phyloP scores from a whole-genome alignment of 2,329 filamentous ascomycete species.

The Nectriaceae sp. region DNA sequence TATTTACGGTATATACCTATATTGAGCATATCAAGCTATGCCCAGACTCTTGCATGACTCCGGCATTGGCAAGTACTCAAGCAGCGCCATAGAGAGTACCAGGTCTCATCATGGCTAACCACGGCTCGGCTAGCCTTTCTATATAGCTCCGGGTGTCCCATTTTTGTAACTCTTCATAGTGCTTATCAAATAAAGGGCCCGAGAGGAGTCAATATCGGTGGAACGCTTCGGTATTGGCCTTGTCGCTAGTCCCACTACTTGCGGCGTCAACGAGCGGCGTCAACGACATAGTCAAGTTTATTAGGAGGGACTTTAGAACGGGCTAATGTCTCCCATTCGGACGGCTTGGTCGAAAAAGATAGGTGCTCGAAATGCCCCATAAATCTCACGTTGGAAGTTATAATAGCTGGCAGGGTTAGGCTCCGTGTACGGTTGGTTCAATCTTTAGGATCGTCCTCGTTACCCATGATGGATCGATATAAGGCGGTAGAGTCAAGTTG shows the following conservation, averaged over 20 bases:
- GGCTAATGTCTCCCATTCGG: slow-evolving; percentile 22
- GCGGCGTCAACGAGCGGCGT: too few relatives aligned
- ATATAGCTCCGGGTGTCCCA: slow-evolving; percentile 13
- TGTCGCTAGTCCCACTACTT: slow-evolving; percentile 61
- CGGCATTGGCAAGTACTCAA: slow-evolving; percentile 3
- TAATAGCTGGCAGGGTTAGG: slow-evolving; percentile 21
- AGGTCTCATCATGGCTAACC: slow-evolving; percentile 18
- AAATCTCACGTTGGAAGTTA: slow-evolving; percentile 24
- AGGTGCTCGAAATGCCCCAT: slow-evolving; percentile 21
- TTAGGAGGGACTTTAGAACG: slow-evolving; percentile 16
- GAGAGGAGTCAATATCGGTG: slow-evolving; percentile 57
- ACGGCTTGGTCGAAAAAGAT: slow-evolving; percentile 20
- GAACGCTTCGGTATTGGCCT: slow-evolving; percentile 60
- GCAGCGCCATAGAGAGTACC: slow-evolving; percentile 24
- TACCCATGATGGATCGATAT: too few relatives aligned
- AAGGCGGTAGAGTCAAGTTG: too few relatives aligned
- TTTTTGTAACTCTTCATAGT: slow-evolving; percentile 19
- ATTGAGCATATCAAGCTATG: too few relatives aligned
- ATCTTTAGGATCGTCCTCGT: too few relatives aligned
- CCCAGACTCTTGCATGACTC: slow-evolving; percentile 21
- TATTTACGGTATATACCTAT: too few relatives aligned
- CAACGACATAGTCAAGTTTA: slow-evolving; percentile 61
- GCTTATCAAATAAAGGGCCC: slow-evolving; percentile 61
- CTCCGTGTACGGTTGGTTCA: slow-evolving; percentile 10
- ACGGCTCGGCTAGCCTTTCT: slow-evolving; percentile 17